phyloP scores from a whole-genome alignment of 2,329 filamentous ascomycete genomes.

The Pestalotiopsis sp. region DNA sequence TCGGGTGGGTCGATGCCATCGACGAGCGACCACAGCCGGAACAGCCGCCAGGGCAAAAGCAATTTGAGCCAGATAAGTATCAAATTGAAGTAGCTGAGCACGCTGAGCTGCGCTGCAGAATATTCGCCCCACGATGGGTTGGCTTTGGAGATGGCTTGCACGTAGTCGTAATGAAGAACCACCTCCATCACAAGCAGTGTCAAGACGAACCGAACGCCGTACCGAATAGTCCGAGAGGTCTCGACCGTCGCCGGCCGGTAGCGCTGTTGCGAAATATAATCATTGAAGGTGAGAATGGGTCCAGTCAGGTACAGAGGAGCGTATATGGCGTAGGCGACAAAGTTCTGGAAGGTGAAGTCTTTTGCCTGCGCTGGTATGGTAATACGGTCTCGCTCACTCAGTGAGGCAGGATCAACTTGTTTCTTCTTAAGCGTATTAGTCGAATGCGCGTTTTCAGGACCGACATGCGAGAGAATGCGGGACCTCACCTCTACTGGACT shows the following conservation, averaged over 20 bases:
- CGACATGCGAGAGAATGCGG: not conserved
- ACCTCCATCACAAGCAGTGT: constrained; percentile 88
- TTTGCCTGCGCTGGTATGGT: constrained; percentile 69
- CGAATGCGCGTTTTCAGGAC: constrained; percentile 10
- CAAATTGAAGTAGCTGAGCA: constrained; percentile 94
- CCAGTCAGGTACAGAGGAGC: constrained; percentile 91
- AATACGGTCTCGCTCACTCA: constrained; percentile 89
- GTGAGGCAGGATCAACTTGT: constrained; percentile 82
- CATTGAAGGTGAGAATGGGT: constrained; percentile 96
- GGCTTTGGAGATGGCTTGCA: constrained; percentile 86
- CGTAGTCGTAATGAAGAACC: constrained; percentile 88
- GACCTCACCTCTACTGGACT: constrained; percentile 79
- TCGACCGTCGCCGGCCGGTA: constrained; percentile 75
- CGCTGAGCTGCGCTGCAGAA: constrained; percentile 81
- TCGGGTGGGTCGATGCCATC: constrained; percentile 95
- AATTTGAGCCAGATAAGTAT: constrained; percentile 98
- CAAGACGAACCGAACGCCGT: constrained; percentile 80
- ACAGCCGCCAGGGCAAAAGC: constrained; percentile 95
- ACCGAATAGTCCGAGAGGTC: constrained; percentile 71
- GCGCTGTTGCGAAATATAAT: constrained; percentile 87
- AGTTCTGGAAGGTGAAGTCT: constrained; percentile 84
- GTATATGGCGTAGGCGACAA: constrained; percentile 87
- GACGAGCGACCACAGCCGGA: constrained; percentile 91
- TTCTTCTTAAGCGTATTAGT: constrained; percentile 91
- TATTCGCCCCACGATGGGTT: constrained; percentile 81